These are phyloP conservation scores for Petunia hybrid DNA, from an alignment of 305 asterid genomes.

Conservation along the genomic window DNA sequence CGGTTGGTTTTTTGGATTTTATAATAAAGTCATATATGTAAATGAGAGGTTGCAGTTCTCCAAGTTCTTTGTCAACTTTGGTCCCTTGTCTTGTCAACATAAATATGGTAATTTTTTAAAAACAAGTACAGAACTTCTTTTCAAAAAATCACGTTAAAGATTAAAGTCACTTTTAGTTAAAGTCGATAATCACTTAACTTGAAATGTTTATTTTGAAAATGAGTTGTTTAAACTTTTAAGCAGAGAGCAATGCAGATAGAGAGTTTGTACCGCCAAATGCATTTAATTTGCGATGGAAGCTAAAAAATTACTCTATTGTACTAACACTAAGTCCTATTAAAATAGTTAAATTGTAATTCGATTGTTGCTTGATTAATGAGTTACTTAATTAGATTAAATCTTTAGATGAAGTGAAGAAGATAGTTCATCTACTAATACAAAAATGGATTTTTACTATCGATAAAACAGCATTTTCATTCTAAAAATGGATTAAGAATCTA, in stretches of 20 bases:
- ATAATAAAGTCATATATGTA: slow-evolving; percentile 13
- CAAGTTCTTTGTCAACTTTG: slow-evolving; percentile 30
- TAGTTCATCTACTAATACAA: background rate
- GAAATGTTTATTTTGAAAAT: too few species aligned
- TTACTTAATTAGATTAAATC: too few species aligned
- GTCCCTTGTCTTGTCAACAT: slow-evolving; percentile 13
- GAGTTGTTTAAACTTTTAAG: too few species aligned
- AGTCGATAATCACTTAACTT: too few species aligned
- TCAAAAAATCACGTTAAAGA: background rate
- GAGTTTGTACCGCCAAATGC: too few species aligned
- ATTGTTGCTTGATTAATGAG: background rate
- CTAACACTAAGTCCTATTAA: too few species aligned
- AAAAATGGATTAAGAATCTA: background rate
- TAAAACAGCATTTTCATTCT: background rate
- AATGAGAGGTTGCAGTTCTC: slow-evolving; percentile 18
- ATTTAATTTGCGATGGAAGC: too few species aligned
- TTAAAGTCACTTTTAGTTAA: too few species aligned
- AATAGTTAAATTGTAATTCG: too few species aligned
- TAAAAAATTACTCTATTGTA: too few species aligned
- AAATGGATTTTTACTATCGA: background rate
- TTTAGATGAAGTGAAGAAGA: background rate
- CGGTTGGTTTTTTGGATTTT: slow-evolving; percentile 23
- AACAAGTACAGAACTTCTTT: background rate
- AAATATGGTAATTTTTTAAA: background rate
- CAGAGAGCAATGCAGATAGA: too few species aligned